Conservation (phyloP, 768 basidiomycete species). For the Suillus subalutaceus region DNA sequence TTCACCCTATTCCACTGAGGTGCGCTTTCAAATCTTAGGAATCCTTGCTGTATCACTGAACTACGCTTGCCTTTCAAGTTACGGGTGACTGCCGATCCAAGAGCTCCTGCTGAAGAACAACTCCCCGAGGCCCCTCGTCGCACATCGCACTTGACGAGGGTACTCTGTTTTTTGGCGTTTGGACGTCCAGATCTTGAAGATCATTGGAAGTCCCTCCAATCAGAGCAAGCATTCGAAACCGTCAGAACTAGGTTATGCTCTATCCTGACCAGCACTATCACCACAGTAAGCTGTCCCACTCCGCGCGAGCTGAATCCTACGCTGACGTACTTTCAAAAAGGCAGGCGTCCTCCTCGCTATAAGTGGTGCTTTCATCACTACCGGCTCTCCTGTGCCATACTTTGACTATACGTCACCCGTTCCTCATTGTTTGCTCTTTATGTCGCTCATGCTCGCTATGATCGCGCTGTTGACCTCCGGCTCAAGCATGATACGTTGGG, state of each 20-base stretch:
- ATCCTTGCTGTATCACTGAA: neutral
- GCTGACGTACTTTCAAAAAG: neutral
- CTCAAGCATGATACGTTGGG: neutral
- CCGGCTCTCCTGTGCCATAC: neutral
- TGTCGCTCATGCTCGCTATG: neutral
- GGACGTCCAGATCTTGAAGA: neutral
- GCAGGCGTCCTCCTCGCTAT: neutral
- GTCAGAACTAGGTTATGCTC: neutral
- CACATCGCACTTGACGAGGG: neutral
- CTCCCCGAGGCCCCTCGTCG: neutral
- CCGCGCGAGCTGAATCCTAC: neutral
- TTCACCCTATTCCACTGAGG: neutral
- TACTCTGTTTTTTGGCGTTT: neutral
- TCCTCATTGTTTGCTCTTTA: neutral
- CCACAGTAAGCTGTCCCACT: neutral
- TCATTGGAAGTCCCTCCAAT: neutral
- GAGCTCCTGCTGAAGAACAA: neutral
- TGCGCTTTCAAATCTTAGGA: neutral
- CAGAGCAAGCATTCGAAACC: neutral
- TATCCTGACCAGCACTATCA: neutral
- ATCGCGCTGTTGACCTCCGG: neutral
- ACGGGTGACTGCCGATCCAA: neutral
- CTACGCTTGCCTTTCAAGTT: neutral
- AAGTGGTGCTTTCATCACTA: neutral
- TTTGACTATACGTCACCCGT: neutral